These are phyloP conservation scores for Heterobasidion annosum DNA, from an alignment of 1,284 basidiomycete species.

Conservation along the genomic window DNA sequence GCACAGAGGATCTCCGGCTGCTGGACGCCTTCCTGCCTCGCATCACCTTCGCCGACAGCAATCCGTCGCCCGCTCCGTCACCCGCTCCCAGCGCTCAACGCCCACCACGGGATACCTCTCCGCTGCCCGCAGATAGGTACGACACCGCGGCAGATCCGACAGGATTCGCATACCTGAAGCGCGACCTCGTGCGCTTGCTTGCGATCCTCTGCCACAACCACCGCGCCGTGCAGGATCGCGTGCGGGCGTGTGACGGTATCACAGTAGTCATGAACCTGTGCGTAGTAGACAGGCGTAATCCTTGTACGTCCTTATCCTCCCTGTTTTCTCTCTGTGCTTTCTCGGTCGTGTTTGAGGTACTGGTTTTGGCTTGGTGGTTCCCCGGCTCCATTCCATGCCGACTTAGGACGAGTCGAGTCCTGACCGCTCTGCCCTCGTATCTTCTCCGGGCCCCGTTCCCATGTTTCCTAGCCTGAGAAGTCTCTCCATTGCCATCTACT, in stretches of 20 bases:
- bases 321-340: neutral
- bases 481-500: no score
- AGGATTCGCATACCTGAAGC: constrained; percentile 77
- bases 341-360: constrained; percentile 1
- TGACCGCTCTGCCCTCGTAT: no score
- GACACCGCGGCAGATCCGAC: constrained; percentile 23
- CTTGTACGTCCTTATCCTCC: constrained; percentile 53
- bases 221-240: constrained; percentile 61
- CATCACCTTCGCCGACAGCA: constrained; percentile 45
- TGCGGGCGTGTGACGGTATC: constrained; percentile 65
- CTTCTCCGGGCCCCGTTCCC: no score
- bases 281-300: constrained; percentile 83
- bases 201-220: constrained; percentile 63
- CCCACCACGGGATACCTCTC: neutral
- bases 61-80: neutral
- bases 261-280: constrained; percentile 78
- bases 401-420: no score
- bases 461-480: no score
- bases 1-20: constrained; percentile 54
- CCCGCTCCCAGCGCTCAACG: neutral
- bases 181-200: constrained; percentile 75
- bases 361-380: neutral
- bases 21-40: constrained; percentile 73
- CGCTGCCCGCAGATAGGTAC: neutral
- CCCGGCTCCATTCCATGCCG: neutral